A percentile compares a stretch with the other conserved stretches of the same genome.
phyloP scores from a whole-genome alignment of 805 yeast species.

The Myxozyma melibiosi region DNA sequence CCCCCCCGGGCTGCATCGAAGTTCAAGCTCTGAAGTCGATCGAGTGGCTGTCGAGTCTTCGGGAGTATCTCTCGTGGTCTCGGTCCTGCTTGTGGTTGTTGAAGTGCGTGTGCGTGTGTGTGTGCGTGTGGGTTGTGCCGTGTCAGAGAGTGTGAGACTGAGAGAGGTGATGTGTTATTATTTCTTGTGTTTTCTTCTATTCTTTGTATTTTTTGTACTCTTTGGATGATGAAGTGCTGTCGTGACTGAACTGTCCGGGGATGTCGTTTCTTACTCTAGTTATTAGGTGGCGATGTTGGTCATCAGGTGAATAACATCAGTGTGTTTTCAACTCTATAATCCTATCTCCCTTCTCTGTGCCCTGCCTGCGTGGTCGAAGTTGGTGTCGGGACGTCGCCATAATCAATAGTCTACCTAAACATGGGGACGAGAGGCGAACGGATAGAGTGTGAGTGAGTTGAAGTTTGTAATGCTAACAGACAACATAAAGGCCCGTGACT shows the following conservation, averaged over 20 bases:
- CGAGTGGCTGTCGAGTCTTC: background rate
- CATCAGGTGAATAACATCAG: conserved; percentile 34
- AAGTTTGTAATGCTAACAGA: conserved; percentile 1
- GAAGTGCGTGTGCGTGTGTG: conserved; percentile 22
- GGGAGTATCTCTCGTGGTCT: background rate
- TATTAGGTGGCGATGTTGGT: conserved; percentile 36
- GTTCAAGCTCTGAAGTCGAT: conserved; percentile 18
- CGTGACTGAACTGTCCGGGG: too few relatives aligned
- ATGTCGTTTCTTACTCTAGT: conserved; percentile 22
- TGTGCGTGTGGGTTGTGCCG: conserved; percentile 16
- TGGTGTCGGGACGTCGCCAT: too few relatives aligned
- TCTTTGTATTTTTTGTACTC: conserved; percentile 2
- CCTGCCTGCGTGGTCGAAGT: too few relatives aligned
- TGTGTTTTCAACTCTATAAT: background rate
- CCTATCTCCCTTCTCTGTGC: too few relatives aligned
- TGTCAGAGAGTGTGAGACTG: background rate
- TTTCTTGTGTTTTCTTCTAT: background rate
- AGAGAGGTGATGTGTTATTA: background rate
- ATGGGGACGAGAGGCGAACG: background rate
- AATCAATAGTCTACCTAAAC: too few relatives aligned
- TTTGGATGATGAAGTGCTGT: too few relatives aligned
- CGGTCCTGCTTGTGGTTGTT: conserved; percentile 10
- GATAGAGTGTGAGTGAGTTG: conserved; percentile 6
- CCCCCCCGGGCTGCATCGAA: conserved; percentile 3
- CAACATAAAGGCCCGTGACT: conserved; percentile 40